phyloP scores from a whole-genome alignment of 805 yeast species.

The Candida boleticola region DNA sequence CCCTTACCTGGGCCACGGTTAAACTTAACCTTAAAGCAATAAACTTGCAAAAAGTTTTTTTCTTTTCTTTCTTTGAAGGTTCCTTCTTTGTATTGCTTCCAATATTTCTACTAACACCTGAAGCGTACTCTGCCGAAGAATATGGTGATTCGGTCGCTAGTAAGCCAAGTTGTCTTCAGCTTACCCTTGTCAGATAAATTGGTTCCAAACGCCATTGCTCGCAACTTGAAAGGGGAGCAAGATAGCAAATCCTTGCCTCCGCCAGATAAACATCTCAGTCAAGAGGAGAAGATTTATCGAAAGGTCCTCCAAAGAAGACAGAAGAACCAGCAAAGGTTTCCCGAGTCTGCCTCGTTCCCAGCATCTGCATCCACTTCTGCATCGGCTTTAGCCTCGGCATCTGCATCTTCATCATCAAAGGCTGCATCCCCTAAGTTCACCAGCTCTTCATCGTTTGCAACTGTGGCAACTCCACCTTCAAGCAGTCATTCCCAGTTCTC shows the following conservation, averaged over 20 bases:
- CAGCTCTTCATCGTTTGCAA: background rate
- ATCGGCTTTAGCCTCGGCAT: background rate
- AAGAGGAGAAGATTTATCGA: background rate
- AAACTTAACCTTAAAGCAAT: no score
- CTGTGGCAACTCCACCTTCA: background rate
- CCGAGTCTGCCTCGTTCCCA: no score
- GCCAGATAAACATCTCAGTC: background rate
- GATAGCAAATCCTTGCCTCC: background rate
- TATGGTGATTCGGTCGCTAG: conserved; percentile 2
- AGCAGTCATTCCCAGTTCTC: no score
- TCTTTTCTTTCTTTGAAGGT: no score
- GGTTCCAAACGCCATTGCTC: background rate
- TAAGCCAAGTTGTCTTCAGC: background rate
- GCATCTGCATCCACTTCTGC: background rate
- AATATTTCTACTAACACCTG: no score
- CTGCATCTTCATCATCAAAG: background rate
- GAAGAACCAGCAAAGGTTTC: background rate
- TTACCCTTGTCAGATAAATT: conserved; percentile 2
- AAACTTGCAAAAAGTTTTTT: no score
- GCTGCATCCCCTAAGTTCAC: background rate
- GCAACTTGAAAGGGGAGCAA: background rate
- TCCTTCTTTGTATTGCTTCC: no score
- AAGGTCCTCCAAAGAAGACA: background rate
- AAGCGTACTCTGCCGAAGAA: no score
- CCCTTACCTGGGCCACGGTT: no score